Evolutionary conservation across 495 filamentous ascomycete species (phyloP).

Genomic region (Letharia columbiana): DNA sequence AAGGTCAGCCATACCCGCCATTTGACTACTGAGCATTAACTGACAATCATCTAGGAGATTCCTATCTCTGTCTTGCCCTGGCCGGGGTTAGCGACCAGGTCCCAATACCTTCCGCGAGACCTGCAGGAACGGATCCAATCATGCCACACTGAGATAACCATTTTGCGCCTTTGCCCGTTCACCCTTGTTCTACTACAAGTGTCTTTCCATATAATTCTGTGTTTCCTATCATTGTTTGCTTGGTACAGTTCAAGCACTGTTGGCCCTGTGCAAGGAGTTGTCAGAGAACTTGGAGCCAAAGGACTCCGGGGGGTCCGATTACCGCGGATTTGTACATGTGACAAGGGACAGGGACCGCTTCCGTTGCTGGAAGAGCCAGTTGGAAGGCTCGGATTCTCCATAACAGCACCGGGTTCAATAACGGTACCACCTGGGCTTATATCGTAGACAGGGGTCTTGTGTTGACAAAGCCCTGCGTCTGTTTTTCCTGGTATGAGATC

Average conservation of each 20-base stretch:
- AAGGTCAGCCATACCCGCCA: not conserved
- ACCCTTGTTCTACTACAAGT: not conserved
- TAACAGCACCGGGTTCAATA: no score
- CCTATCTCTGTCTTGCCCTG: not conserved
- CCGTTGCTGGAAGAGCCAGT: not conserved
- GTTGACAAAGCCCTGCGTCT: not conserved
- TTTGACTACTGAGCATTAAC: not conserved
- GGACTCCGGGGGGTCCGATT: not conserved
- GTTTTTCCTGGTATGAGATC: not conserved
- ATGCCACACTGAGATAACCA: not conserved
- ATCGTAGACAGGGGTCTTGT: not conserved
- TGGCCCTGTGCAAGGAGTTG: not conserved
- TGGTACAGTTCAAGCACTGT: not conserved
- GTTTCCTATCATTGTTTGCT: not conserved
- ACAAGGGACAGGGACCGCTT: not conserved
- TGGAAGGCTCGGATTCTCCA: not conserved
- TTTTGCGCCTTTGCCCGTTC: not conserved
- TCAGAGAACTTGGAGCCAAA: not conserved
- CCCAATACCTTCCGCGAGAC: not conserved
- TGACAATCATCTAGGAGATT: not conserved
- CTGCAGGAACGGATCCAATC: not conserved
- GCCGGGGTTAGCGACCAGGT: not conserved
- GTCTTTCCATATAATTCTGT: not conserved
- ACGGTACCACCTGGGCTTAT: not conserved
- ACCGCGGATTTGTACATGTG: not conserved